A percentile compares a stretch with the other conserved stretches of the same genome.
These are phyloP conservation scores for Colletotrichum lini DNA, from an alignment of 2,329 filamentous ascomycete genomes.

Conservation along the genomic window DNA sequence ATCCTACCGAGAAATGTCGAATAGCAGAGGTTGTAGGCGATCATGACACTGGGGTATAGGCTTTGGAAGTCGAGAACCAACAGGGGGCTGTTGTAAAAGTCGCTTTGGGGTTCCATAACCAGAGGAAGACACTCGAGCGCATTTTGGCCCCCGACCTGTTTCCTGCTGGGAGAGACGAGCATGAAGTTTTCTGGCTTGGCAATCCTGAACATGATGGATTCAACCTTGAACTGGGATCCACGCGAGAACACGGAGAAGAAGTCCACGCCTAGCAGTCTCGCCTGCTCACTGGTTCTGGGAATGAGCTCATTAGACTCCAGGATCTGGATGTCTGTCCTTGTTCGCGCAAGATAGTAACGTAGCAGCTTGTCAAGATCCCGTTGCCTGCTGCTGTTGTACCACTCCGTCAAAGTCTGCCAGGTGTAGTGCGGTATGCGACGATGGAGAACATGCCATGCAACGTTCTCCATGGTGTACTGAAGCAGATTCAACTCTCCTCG, in stretches of 20 bases:
- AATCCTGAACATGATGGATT: conserved; percentile 98
- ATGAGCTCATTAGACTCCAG: conserved; percentile 92
- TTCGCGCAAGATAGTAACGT: conserved; percentile 82
- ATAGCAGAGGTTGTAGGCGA: conserved; percentile 99
- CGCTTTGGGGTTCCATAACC: conserved; percentile 97
- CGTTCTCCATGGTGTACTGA: conserved; percentile 97
- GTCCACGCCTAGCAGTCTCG: conserved; percentile 91
- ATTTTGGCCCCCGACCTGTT: conserved; percentile 94
- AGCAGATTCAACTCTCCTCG: conserved; percentile 90
- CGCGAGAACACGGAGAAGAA: conserved; percentile 97
- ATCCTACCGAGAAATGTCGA: conserved; percentile 94
- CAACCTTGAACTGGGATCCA: conserved; percentile 98
- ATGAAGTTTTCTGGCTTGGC: conserved; percentile 97
- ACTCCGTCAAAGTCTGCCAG: conserved; percentile 82
- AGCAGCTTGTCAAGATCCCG: conserved; percentile 82
- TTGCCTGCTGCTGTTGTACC: conserved; percentile 80
- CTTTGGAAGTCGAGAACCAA: conserved; percentile 97
- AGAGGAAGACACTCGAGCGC: conserved; percentile 93
- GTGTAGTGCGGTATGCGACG: conserved; percentile 90
- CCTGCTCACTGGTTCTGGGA: conserved; percentile 92
- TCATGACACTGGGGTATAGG: conserved; percentile 97
- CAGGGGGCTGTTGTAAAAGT: conserved; percentile 91
- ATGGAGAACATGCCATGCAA: conserved; percentile 91
- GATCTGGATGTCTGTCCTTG: conserved; percentile 89
- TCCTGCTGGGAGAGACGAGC: conserved; percentile 88